Base-by-base conservation (phyloP, 306 rosid genomes). In the Alnus rubra region DNA sequence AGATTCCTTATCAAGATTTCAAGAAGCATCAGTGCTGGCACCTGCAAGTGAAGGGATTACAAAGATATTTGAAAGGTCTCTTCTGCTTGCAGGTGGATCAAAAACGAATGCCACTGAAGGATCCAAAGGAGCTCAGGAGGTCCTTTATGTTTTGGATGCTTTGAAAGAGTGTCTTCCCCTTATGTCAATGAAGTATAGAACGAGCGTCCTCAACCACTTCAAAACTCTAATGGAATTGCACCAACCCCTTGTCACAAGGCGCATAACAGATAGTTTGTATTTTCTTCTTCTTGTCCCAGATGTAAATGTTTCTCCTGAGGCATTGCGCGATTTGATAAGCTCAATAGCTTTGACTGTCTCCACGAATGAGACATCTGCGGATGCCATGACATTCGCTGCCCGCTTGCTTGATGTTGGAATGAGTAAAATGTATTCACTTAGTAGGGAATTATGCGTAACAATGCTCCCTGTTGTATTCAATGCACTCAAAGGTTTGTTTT, bases 391-490 rank as follows among this genome's bases (percentile, higher is more conserved):
- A 37, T 87, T 88, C 64, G 87, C 92, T 39, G 89, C 95, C 47
- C 94, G 90, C 64, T 83, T 94, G 87, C 95, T 94, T 54, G 89
- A 84, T 85, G 87, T 78, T 81, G 98, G 98, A 74, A 86, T 91
- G 90, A 60, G 65, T 48, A 92, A 90, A 87, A 81, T 87, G 83
- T 87, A 84, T 88, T 78, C 86, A 35, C 80, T 86, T 60, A 82
- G 87, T 79, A 85, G 98, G 68, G 87, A 87, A 72, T 79, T 86
- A 28, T 92, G 97, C 8, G 88, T 94, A 1, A 62, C 76, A 69
- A 91, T 88, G 87, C 95, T 94, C 33, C 98, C 98, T 45, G 59
- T 83, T 9, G 87, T 85, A 31, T 88, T 94, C 78, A 88, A 74
- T 47, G 92, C 94, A 11, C 94, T 94, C 82, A 87, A 87, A 90